Percentiles rank a stretch among this genome's conserved stretches.
These are phyloP conservation scores for Scedosporium dehoogii DNA, from an alignment of 2,329 filamentous ascomycete genomes.

Conservation along the genomic window DNA sequence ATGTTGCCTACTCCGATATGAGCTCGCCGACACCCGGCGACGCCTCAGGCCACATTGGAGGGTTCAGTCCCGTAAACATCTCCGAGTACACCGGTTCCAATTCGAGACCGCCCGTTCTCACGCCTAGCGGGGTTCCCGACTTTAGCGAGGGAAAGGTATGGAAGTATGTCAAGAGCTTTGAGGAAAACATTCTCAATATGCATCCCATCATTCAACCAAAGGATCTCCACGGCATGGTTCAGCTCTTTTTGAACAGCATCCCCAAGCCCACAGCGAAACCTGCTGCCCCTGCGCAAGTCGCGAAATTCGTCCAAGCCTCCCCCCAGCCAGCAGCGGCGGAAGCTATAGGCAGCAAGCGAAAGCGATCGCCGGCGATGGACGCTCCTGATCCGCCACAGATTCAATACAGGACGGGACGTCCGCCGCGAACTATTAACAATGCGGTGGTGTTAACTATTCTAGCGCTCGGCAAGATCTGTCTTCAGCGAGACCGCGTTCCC, in stretches of 20 bases:
- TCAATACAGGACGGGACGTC: slow-evolving; percentile 32
- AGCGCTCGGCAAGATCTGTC: slow-evolving; percentile 77
- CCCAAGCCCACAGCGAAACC: slow-evolving; percentile 18
- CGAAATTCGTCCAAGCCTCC: slow-evolving; percentile 4
- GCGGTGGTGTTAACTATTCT: slow-evolving; percentile 75
- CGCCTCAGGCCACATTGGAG: slow-evolving; percentile 51
- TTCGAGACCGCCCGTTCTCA: slow-evolving; percentile 22
- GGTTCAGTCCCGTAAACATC: slow-evolving; percentile 27
- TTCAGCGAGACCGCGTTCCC: slow-evolving; percentile 41
- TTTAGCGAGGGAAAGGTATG: slow-evolving; percentile 40
- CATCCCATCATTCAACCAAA: slow-evolving; percentile 50
- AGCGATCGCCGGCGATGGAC: slow-evolving; percentile 39
- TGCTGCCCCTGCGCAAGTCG: background rate
- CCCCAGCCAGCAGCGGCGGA: slow-evolving; percentile 14
- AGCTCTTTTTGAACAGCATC: slow-evolving; percentile 39
- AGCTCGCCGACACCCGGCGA: slow-evolving; percentile 44
- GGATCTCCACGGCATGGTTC: slow-evolving; percentile 42
- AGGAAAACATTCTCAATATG: slow-evolving; percentile 54
- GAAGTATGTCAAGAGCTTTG: slow-evolving; percentile 46
- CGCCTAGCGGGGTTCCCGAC: slow-evolving; percentile 40
- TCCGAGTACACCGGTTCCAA: slow-evolving; percentile 24
- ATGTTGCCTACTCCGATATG: slow-evolving; percentile 36
- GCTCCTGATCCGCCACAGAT: slow-evolving; percentile 18
- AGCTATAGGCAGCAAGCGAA: slow-evolving; percentile 38
- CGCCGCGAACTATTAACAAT: slow-evolving; percentile 62